A percentile compares a stretch with the other conserved stretches of the same genome.
phyloP scores from a whole-genome alignment of 2,329 filamentous ascomycete species.

The Xylaria arbuscula region DNA sequence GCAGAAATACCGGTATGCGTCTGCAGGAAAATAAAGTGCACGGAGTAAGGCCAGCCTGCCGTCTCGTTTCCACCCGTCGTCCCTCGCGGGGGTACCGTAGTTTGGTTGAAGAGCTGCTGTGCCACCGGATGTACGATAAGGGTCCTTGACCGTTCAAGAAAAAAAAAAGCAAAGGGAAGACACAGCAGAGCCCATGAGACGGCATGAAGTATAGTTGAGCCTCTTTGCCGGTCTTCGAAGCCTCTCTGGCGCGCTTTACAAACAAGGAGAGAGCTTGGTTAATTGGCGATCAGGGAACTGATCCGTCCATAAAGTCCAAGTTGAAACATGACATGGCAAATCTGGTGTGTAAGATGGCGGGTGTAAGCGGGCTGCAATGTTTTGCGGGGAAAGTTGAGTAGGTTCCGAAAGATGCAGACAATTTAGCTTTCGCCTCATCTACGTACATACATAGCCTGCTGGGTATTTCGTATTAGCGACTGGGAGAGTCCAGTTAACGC shows the following conservation, averaged over 20 bases:
- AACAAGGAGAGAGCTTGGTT: slow-evolving; percentile 10
- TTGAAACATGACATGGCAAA: background rate
- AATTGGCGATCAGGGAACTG: slow-evolving; percentile 25
- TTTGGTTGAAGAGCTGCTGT: background rate
- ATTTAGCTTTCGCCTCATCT: slow-evolving; percentile 1
- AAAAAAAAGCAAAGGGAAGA: slow-evolving; percentile 2
- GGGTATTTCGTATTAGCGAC: slow-evolving; percentile 1
- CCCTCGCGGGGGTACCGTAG: background rate
- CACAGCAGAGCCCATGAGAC: background rate
- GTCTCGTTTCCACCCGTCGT: slow-evolving; percentile 4
- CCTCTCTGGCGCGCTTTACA: background rate
- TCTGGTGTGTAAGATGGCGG: background rate
- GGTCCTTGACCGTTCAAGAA: background rate
- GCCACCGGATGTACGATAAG: slow-evolving; percentile 8
- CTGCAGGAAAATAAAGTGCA: background rate
- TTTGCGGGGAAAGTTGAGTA: slow-evolving; percentile 16
- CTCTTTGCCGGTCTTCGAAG: background rate
- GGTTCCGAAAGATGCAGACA: background rate
- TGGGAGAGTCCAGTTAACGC: too few relatives aligned
- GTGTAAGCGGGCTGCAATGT: background rate
- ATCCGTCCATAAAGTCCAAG: background rate
- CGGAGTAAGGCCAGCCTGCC: background rate
- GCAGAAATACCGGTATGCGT: too few relatives aligned
- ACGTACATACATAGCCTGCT: background rate
- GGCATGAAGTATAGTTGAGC: slow-evolving; percentile 15